Percentiles rank a stretch among this genome's conserved stretches.
phyloP scores from a whole-genome alignment of 2,329 filamentous ascomycete species.

The Claviceps fusiformis region DNA sequence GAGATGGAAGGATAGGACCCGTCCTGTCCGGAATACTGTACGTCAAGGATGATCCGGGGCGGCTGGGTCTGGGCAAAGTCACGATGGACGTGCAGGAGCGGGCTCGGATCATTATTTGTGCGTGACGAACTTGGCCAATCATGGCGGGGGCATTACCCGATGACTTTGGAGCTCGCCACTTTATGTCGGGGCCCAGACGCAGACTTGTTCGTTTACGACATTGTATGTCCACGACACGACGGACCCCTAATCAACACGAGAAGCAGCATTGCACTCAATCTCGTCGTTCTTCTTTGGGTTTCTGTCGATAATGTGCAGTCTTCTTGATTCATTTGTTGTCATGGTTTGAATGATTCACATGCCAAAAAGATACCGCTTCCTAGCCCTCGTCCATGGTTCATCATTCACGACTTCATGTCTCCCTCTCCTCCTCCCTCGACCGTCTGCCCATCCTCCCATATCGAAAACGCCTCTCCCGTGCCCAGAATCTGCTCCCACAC shows the following conservation, averaged over 20 bases:
- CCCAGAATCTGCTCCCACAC: not conserved
- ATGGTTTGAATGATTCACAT: too few relatives aligned
- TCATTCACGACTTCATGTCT: not conserved
- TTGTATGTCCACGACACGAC: too few relatives aligned
- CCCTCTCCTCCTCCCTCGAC: too few relatives aligned
- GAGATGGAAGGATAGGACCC: constrained; percentile 1
- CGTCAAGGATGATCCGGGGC: constrained; percentile 15
- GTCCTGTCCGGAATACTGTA: constrained; percentile 4
- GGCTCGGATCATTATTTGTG: constrained; percentile 21
- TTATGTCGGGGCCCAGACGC: too few relatives aligned
- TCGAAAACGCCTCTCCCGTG: not conserved
- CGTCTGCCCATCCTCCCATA: not conserved
- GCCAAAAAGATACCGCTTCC: too few relatives aligned
- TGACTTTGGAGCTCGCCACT: not conserved
- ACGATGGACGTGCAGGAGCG: constrained; percentile 12
- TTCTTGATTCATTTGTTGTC: too few relatives aligned
- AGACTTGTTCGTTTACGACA: too few relatives aligned
- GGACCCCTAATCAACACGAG: too few relatives aligned
- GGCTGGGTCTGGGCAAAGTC: constrained; percentile 13
- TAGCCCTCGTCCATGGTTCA: not conserved
- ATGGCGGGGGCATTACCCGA: constrained; percentile 12
- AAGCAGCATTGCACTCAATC: too few relatives aligned
- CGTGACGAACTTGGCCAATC: constrained; percentile 17
- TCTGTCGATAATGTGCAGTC: too few relatives aligned
- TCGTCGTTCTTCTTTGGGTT: too few relatives aligned